Evolutionary conservation across 2,329 filamentous ascomycete species (phyloP).

Genomic region (Ascochyta viciae-villosae): DNA sequence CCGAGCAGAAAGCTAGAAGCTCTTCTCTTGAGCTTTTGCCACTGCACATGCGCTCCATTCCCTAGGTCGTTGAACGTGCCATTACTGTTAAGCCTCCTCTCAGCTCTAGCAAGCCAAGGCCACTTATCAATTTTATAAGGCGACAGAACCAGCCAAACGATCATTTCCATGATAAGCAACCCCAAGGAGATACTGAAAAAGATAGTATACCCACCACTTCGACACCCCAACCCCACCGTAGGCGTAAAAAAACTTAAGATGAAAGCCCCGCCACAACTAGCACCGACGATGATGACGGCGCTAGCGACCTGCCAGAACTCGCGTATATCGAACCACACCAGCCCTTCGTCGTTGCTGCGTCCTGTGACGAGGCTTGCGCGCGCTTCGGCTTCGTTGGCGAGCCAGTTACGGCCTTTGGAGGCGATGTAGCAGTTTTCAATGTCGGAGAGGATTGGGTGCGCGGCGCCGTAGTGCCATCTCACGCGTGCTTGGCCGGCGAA

Average conservation of each 20-base stretch:
- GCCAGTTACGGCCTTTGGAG: conserved; percentile 49
- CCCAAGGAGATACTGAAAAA: conserved; percentile 45
- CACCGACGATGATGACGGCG: conserved; percentile 47
- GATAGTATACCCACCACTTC: conserved; percentile 54
- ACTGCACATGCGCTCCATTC: conserved; percentile 8
- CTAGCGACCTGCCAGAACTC: conserved; percentile 53
- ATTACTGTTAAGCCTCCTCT: conserved; percentile 25
- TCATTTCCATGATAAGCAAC: conserved; percentile 49
- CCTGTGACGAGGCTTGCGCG: conserved; percentile 48
- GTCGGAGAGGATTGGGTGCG: conserved; percentile 53
- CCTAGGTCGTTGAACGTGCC: conserved; percentile 18
- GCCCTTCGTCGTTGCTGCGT: conserved; percentile 40
- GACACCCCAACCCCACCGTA: conserved; percentile 54
- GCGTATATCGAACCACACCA: conserved; percentile 54
- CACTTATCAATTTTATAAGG: conserved; percentile 25
- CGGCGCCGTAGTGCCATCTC: conserved; percentile 52
- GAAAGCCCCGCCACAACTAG: conserved; percentile 50
- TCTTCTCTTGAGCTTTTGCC: conserved; percentile 19
- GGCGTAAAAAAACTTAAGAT: conserved; percentile 55
- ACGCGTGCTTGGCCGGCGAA: conserved; percentile 49
- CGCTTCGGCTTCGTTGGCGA: conserved; percentile 43
- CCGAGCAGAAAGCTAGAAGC: conserved; percentile 10
- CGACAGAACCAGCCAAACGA: conserved; percentile 43
- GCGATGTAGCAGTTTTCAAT: conserved; percentile 53
- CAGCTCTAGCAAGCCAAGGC: conserved; percentile 15